Base-by-base conservation (phyloP, 768 basidiomycete genomes). In the Russula sp. region DNA sequence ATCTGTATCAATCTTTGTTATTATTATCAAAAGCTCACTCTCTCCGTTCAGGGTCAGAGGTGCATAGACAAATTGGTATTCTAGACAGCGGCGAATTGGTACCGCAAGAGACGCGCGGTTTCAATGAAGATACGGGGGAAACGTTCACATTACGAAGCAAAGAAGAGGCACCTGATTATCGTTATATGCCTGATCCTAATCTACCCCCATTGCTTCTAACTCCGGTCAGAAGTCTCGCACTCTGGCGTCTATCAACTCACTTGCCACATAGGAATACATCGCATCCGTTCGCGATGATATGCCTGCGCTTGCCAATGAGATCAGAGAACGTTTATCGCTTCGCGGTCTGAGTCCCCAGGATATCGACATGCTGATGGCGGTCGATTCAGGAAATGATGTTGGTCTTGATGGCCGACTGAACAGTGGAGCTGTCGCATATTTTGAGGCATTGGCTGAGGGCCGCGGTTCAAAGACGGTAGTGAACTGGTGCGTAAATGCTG, bases 161-260 rank as follows among this genome's bases (percentile, higher is more conserved):
- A 75, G 97, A 97, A 70, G 90, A 94, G 69, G 89, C 94, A 0
- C 93, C 91, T 1, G 97, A 99, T 73, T 99, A 98, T 73, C 84
- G 91, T 20, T 98, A 98, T 76, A 96, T 99, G 92, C 97, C 97
- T 0, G 97, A 99, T 73, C 87, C 93, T 0, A 98, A 98, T 73
- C 76, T 98, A 1, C 93, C 94, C 0, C 83, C 86, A 0, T 76
- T 98, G 6, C 71, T 84, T 36, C 71, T 90, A 8, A 80, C 80
- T 62, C 72, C 83, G 64, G 86, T 83, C 63, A 70, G 69, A 66
- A 70, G 18, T 50, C 55, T 66, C 38, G 2, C 62, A 50, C 52
- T 38, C n/a, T 62, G 36, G 64, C 26, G 40, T 10, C 26, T 5
- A 28, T 18, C 18, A 5, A 11, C 54, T 66, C 28, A 64, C 51